phyloP scores from a whole-genome alignment of 2,329 filamentous ascomycete genomes.

The Myriosclerotinia curreyana region DNA sequence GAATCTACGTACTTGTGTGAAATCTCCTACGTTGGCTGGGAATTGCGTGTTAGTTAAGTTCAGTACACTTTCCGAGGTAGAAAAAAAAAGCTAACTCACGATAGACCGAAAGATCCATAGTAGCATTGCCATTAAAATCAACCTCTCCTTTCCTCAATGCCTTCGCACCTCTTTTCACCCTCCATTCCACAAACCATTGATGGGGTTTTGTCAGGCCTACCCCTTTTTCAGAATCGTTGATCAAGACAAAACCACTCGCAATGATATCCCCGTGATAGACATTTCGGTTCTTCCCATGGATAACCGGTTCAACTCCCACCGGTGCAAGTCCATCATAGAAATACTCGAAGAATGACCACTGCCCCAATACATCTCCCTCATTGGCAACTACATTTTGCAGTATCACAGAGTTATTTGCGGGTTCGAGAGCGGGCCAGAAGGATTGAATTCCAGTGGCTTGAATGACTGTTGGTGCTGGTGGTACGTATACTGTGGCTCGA shows the following conservation, averaged over 20 bases:
- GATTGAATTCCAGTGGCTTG: slow-evolving; percentile 10
- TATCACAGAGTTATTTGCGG: slow-evolving; percentile 24
- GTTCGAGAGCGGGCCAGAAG: slow-evolving; percentile 11
- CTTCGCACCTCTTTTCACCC: not conserved
- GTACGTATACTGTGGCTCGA: slow-evolving; percentile 7
- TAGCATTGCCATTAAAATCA: not conserved
- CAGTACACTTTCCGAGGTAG: too few species aligned
- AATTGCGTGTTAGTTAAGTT: not conserved
- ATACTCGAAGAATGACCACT: slow-evolving; percentile 9
- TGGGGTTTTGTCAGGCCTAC: not conserved
- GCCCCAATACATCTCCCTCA: not conserved
- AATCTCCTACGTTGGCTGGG: not conserved
- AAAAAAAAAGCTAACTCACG: not conserved
- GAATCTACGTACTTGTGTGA: not conserved
- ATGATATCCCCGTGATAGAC: not conserved
- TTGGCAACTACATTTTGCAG: slow-evolving; percentile 9
- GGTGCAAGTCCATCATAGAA: not conserved
- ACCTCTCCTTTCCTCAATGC: not conserved
- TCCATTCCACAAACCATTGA: not conserved
- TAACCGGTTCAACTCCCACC: not conserved
- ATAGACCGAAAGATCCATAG: not conserved
- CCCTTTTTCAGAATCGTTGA: not conserved
- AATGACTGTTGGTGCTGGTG: not conserved
- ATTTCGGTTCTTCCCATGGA: not conserved
- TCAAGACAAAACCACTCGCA: not conserved